Evolutionary conservation across 1,284 basidiomycete species (phyloP).

Genomic region (Anthracocystis walkeri): DNA sequence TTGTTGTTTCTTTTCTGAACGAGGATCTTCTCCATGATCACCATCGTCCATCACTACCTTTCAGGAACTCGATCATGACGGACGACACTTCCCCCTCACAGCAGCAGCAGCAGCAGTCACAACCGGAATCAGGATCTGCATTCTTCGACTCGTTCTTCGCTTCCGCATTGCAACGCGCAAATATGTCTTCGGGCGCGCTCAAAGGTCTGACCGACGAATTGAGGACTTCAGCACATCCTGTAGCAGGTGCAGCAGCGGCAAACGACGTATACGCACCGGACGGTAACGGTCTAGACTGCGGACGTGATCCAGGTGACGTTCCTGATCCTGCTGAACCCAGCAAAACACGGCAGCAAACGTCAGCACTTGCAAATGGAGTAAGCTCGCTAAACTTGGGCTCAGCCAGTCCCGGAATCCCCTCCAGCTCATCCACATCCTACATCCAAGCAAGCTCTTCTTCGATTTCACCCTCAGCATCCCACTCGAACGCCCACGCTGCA

Average conservation of each 20-base stretch:
- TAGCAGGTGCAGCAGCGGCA: background rate
- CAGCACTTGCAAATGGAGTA: slow-evolving; percentile 34
- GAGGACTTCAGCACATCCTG: slow-evolving; percentile 23
- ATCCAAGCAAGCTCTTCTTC: slow-evolving; percentile 19
- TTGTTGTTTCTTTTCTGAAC: background rate
- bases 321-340: background rate
- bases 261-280: slow-evolving; percentile 42
- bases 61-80: background rate
- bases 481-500: slow-evolving; percentile 35
- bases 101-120: slow-evolving; percentile 6
- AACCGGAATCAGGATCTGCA: slow-evolving; percentile 16
- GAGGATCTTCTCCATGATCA: slow-evolving; percentile 6
- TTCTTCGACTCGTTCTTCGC: slow-evolving; percentile 57
- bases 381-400: slow-evolving; percentile 32
- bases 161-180: slow-evolving; percentile 42
- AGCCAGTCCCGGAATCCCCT: slow-evolving; percentile 11
- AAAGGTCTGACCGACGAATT: slow-evolving; percentile 20
- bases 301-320: slow-evolving; percentile 47
- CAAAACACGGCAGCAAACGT: slow-evolving; percentile 15
- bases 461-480: slow-evolving; percentile 9
- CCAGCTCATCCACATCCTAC: slow-evolving; percentile 20
- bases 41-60: slow-evolving; percentile 10
- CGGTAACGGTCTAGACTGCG: slow-evolving; percentile 52
- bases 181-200: slow-evolving; percentile 43
- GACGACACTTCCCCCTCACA: background rate